Conservation (phyloP, 2,329 filamentous ascomycete genomes). For the Falciphora oryzae region DNA sequence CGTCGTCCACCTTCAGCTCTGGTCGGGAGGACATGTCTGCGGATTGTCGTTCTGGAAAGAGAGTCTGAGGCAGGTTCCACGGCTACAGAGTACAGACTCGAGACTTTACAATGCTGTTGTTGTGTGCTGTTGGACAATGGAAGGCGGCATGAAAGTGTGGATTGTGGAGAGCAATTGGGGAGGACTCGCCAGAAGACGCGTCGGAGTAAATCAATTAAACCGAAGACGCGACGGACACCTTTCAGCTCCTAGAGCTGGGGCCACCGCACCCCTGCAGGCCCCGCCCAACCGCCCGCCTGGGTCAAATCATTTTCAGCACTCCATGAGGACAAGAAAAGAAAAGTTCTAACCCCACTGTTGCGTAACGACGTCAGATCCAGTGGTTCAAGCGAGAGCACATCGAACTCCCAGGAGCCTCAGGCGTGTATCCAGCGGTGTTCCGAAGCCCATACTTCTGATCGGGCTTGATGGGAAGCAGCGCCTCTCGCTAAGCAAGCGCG, state of each 20-base stretch:
- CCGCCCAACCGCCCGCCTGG: no score
- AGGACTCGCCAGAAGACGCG: slow-evolving; percentile 13
- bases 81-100: neutral
- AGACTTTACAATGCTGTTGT: neutral
- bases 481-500: neutral
- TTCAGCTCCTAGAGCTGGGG: slow-evolving; percentile 17
- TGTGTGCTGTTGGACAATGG: neutral
- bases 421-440: no score
- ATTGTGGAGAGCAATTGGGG: neutral
- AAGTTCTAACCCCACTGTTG: neutral
- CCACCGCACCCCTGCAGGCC: neutral
- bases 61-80: neutral
- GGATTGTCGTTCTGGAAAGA: neutral
- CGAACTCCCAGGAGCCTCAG: neutral
- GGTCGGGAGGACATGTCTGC: slow-evolving; percentile 61
- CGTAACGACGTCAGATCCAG: neutral
- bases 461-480: neutral
- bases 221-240: slow-evolving; percentile 11
- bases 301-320: neutral
- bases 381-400: neutral
- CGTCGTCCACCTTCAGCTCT: slow-evolving; percentile 80
- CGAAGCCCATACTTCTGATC: no score
- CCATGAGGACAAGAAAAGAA: neutral
- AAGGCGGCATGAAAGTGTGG: neutral
- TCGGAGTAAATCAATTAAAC: slow-evolving; percentile 15